phyloP scores from a whole-genome alignment of 1,284 basidiomycete species.

The Leccinum pallidistipes region DNA sequence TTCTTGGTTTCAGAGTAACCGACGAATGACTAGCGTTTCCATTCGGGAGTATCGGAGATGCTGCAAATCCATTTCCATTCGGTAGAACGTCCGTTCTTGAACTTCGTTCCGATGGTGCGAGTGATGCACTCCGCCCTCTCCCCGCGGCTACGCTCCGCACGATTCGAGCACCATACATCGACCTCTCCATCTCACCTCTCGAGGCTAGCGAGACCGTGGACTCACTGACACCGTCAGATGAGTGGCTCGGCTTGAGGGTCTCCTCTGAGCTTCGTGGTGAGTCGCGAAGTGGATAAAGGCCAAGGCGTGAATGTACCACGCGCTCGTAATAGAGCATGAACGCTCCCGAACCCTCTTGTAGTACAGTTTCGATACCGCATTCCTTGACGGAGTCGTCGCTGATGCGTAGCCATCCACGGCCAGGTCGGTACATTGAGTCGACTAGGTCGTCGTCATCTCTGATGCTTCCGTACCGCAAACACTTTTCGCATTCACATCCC shows the following conservation, averaged over 20 bases:
- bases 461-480: constrained; percentile 41
- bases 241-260: constrained; percentile 55
- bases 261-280: constrained; percentile 56
- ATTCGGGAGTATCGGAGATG: constrained; percentile 24
- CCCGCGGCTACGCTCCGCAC: constrained; percentile 57
- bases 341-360: constrained; percentile 69
- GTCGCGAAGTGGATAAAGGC: constrained; percentile 29
- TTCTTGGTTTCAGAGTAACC: constrained; percentile 23
- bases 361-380: constrained; percentile 72
- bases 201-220: constrained; percentile 43
- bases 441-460: constrained; percentile 40
- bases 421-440: constrained; percentile 40
- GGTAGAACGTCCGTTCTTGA: constrained; percentile 11
- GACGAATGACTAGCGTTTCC: constrained; percentile 24
- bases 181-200: constrained; percentile 23
- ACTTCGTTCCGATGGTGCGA: constrained; percentile 28
- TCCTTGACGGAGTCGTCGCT: constrained; percentile 84
- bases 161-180: constrained; percentile 46
- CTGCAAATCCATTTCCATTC: constrained; percentile 13
- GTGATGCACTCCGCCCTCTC: constrained; percentile 39
- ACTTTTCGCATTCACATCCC: constrained; percentile 45
- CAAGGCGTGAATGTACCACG: constrained; percentile 43
- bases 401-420: constrained; percentile 79
- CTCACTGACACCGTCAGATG: constrained; percentile 38
- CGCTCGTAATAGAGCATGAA: constrained; percentile 94